These are phyloP conservation scores for Hypomontagnella monticulosa DNA, from an alignment of 495 filamentous ascomycete species.

Conservation along the genomic window DNA sequence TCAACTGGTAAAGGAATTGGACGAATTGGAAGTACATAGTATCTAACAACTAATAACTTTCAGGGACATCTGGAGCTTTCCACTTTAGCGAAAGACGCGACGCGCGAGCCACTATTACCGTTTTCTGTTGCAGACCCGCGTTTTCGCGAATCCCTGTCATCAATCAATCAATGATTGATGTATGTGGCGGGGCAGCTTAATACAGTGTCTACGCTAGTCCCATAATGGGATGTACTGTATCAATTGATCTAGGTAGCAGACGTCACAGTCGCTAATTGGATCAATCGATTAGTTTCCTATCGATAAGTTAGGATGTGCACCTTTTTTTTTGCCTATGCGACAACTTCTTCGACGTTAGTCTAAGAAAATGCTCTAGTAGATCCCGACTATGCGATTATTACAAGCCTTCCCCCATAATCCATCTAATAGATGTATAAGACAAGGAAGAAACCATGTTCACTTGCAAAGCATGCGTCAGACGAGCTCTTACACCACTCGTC, in stretches of 20 bases:
- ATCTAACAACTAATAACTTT: conserved; percentile 17
- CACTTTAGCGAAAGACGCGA: conserved; percentile 36
- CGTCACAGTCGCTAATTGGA: too few species aligned
- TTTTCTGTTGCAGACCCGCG: conserved; percentile 28
- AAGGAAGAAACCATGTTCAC: conserved; percentile 52
- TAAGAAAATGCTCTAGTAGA: background rate
- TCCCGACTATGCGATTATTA: conserved; percentile 3
- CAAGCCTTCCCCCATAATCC: background rate
- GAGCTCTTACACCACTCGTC: conserved; percentile 24
- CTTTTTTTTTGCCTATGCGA: conserved; percentile 12
- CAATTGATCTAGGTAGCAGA: too few species aligned
- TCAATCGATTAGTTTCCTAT: background rate
- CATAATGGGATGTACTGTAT: too few species aligned
- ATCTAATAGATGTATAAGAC: background rate
- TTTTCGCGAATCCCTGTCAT: conserved; percentile 36
- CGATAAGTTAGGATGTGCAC: conserved; percentile 1
- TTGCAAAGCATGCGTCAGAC: conserved; percentile 51
- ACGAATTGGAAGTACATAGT: conserved; percentile 1
- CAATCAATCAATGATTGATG: background rate
- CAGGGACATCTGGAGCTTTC: conserved; percentile 36
- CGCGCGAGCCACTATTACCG: conserved; percentile 32
- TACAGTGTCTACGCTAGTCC: too few species aligned
- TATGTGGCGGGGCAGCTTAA: background rate
- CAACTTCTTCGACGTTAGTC: too few species aligned
- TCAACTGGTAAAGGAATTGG: conserved; percentile 3